A percentile compares a stretch with the other conserved stretches of the same genome.
These are phyloP conservation scores for Starmerella khaoyaiensis DNA, from an alignment of 805 yeast genomes.

Conservation along the genomic window DNA sequence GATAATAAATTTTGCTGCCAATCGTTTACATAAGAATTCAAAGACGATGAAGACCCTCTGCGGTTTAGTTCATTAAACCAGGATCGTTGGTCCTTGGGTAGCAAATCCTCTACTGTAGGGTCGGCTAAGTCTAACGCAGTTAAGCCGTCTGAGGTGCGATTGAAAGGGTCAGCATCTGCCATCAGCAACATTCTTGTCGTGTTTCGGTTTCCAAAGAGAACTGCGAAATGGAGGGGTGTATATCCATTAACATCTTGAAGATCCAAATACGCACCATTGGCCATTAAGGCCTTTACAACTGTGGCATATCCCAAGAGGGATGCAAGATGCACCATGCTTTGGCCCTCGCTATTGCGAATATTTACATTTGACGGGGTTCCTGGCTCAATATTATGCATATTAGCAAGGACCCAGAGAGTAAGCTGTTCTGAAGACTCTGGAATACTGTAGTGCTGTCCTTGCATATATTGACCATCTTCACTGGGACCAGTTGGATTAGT, in stretches of 20 bases:
- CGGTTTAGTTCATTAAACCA: conserved; percentile 21
- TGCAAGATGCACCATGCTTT: conserved; percentile 78
- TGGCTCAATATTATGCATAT: conserved; percentile 25
- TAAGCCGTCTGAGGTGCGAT: conserved; percentile 23
- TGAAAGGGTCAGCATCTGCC: conserved; percentile 24
- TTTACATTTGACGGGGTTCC: conserved; percentile 54
- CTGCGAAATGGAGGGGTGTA: conserved; percentile 81
- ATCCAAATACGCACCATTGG: conserved; percentile 45
- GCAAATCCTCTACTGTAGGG: conserved; percentile 21
- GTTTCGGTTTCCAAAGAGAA: conserved; percentile 57
- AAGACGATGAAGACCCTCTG: conserved; percentile 21
- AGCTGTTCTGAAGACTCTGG: conserved; percentile 20
- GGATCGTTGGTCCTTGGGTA: conserved; percentile 22
- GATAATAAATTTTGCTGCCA: conserved; percentile 4
- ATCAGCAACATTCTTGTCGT: conserved; percentile 19
- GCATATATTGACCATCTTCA: not conserved
- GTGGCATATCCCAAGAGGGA: conserved; percentile 56
- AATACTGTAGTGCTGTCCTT: not conserved
- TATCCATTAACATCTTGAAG: conserved; percentile 65
- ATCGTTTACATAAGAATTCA: not conserved
- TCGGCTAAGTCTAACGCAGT: conserved; percentile 30
- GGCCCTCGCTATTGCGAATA: conserved; percentile 69
- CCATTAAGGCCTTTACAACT: conserved; percentile 50
- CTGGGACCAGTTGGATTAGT: not conserved
- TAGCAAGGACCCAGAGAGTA: conserved; percentile 22